Conservation (phyloP, 2,329 filamentous ascomycete genomes). For the Diaporthe sp. region DNA sequence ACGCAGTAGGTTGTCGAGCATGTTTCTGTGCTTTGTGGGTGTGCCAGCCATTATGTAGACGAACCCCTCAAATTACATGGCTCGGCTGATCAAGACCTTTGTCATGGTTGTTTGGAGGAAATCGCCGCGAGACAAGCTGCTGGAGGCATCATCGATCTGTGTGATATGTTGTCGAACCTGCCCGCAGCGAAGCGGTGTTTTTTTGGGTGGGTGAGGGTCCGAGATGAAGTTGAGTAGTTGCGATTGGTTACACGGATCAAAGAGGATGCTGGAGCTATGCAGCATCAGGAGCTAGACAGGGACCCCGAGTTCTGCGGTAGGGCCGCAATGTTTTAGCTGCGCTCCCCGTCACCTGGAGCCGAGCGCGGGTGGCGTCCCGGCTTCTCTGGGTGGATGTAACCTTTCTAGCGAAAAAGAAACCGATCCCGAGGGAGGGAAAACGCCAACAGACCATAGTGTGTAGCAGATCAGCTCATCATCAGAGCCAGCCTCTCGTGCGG, state of each 20-base stretch:
- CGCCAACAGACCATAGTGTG: neutral
- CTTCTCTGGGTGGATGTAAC: neutral
- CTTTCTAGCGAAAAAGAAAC: conserved; percentile 26
- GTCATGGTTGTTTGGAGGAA: neutral
- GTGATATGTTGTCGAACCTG: conserved; percentile 5
- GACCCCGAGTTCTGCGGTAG: conserved; percentile 6
- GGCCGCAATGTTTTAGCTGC: conserved; percentile 15
- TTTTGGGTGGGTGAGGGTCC: conserved; percentile 7
- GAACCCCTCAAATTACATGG: neutral
- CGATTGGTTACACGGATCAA: conserved; percentile 26
- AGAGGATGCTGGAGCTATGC: conserved; percentile 27
- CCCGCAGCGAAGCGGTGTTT: neutral
- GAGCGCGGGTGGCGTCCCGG: conserved; percentile 14
- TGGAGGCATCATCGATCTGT: conserved; percentile 13
- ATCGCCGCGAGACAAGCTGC: neutral
- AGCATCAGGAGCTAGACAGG: conserved; percentile 25
- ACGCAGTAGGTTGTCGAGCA: neutral
- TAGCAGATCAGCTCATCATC: neutral
- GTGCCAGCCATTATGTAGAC: neutral
- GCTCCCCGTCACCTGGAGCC: neutral
- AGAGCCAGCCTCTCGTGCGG: neutral
- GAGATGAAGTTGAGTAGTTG: conserved; percentile 7
- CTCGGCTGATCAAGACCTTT: conserved; percentile 18
- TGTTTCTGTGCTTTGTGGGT: neutral
- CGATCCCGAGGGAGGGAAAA: conserved; percentile 6